Evolutionary conservation across 176 grass and related monocot genomes (phyloP), one percentile per base, ranked within the genome.

Genomic region (Neostapfia colusana): DNA sequence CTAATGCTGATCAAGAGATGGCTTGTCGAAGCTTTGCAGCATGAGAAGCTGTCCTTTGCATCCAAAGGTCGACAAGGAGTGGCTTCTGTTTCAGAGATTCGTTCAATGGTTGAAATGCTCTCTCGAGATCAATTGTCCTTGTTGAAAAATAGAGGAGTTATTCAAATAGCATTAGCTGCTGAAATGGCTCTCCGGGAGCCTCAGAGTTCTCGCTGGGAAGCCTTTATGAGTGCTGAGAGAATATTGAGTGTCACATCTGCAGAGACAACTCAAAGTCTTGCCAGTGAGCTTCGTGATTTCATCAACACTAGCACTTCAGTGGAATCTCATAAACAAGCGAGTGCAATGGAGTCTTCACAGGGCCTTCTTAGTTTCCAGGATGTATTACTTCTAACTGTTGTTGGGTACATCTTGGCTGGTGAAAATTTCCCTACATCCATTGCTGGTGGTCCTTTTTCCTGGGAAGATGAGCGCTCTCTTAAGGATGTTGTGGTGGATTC

Each of bases 281-380:
- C 91, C 34, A 90, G 95, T 67, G 90, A 98, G 71, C 91, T 98
- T 75, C 95, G 85, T 82, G 95, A 98, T 88, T 95, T 98, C 59
- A 92, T 98, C 69, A 98, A 92, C 70, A 98, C 87, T 44, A 94
- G 89, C 70, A 91, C 86, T 84, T 87, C 81, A 78, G 50, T 80
- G 58, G 86, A 81, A 80, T 90, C 79, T 67, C 79, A 78, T 82
- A 85, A 87, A 76, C 90, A 85, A 49, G 73, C 69, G 77, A 84
- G 17, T 78, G 61, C 80, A 69, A 58, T 45, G 49, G 73, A 16
- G 43, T 31, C 91, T 72, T 84, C 82, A 0, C 75, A 86, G 36
- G 85, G 85, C 36, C 81, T 98, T 86, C 87, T 98, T 45, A 92
- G 82, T 82, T 89, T 98, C 69, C 91, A 92, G 65, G 91, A 98